These are phyloP conservation scores for Arbutus unedo DNA, from an alignment of 148 eudicot species.

Conservation along the genomic window DNA sequence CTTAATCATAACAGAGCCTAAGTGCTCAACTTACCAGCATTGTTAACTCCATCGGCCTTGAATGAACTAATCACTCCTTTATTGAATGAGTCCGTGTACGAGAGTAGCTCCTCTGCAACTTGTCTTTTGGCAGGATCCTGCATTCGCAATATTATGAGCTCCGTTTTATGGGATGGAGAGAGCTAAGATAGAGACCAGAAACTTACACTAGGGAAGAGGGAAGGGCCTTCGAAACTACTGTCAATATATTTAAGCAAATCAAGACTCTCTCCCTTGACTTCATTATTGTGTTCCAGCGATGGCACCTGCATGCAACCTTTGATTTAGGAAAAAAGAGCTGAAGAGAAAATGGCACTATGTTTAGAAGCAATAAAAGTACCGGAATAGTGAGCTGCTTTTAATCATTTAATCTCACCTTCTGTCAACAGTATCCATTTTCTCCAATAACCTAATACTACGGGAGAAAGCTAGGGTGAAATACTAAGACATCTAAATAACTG, in stretches of 20 bases:
- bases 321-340: neutral
- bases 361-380: neutral
- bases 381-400: neutral
- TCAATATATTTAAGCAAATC: conserved; percentile 68
- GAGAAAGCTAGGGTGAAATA: neutral
- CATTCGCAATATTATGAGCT: neutral
- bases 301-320: conserved; percentile 52
- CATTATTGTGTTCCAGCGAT: conserved; percentile 70
- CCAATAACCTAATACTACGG: neutral
- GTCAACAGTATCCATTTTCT: neutral
- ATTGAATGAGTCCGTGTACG: conserved; percentile 47
- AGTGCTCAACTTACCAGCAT: conserved; percentile 46
- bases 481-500: neutral
- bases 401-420: neutral
- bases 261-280: conserved; percentile 76
- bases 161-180: neutral
- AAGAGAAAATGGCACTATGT: neutral
- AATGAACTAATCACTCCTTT: conserved; percentile 53
- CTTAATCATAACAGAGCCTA: neutral
- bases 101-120: conserved; percentile 53
- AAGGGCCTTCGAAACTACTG: conserved; percentile 68
- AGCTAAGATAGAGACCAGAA: neutral
- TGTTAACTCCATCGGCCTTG: conserved; percentile 45
- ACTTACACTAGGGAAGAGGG: conserved; percentile 59
- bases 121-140: conserved; percentile 60